Conservation (phyloP, 176 grass and related monocot species). For the Alloteropsis semialata region DNA sequence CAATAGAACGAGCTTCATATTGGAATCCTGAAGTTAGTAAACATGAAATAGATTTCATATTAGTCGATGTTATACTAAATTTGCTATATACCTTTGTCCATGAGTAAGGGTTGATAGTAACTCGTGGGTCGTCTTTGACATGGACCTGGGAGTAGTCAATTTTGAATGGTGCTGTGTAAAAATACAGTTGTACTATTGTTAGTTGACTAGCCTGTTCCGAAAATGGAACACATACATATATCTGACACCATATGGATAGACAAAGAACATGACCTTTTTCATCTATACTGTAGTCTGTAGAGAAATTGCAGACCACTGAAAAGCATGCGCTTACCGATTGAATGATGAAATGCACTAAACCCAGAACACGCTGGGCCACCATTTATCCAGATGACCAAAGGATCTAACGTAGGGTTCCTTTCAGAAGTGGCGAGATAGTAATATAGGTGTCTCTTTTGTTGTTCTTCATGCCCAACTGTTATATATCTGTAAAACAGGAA, state of each 20-base stretch:
- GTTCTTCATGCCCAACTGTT: slow-evolving; percentile 38
- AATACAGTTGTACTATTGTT: not conserved
- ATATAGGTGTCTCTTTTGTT: slow-evolving; percentile 42
- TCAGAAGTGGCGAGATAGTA: slow-evolving; percentile 67
- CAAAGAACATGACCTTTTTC: not conserved
- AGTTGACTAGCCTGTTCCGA: too few relatives aligned
- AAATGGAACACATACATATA: too few relatives aligned
- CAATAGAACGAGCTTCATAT: too few relatives aligned
- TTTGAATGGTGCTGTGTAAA: slow-evolving; percentile 50
- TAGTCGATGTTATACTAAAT: not conserved
- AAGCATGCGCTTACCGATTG: slow-evolving; percentile 31
- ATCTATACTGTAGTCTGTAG: not conserved
- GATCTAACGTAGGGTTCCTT: slow-evolving; percentile 57
- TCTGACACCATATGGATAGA: too few relatives aligned
- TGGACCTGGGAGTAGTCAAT: slow-evolving; percentile 30
- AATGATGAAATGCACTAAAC: slow-evolving; percentile 42
- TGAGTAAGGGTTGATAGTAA: slow-evolving; percentile 42
- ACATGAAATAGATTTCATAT: not conserved
- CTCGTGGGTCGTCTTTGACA: slow-evolving; percentile 26
- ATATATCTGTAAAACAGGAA: slow-evolving; percentile 36
- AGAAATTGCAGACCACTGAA: not conserved
- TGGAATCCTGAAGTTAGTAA: too few relatives aligned
- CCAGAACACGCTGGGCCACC: slow-evolving; percentile 65
- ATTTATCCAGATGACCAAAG: slow-evolving; percentile 56
- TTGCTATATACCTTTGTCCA: slow-evolving; percentile 59